Base-by-base conservation (phyloP, 2,329 filamentous ascomycete species). In the Cladosporium sp. region DNA sequence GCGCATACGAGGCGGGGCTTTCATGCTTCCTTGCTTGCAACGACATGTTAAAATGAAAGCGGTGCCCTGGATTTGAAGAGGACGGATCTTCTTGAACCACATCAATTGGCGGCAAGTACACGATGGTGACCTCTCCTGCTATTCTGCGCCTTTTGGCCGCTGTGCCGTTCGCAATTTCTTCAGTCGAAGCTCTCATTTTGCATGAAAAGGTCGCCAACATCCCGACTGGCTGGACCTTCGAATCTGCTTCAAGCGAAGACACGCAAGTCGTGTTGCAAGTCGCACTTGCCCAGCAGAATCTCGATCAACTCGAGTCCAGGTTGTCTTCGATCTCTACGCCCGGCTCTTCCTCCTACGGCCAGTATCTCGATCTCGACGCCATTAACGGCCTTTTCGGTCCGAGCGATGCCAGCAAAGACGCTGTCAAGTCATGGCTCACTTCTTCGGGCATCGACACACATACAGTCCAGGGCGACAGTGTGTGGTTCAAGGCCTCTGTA, bases 311-410 rank as follows among this genome's bases (percentile, higher is more conserved):
- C 55, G 83, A 88, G 67, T 77, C 83, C 65, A 78, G 74, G 6
- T 77, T 86, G 9, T 75, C 85, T 57, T 80, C 85, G 40, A 76
- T 88, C 28, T 86, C 86, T 0, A 83, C 82, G 0, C 86, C 86
- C 1, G 77, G 75, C 25, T 78, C 85, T 62, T 70, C 76, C 1
- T 75, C 73, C 19, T 89, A 89, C 67, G 85, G 86, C 35, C 74
- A 79, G 63, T 83, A 88, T 64, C 72, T 89, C 71, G 83, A 79
- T 58, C 79, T 80, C n/a, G 78, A 84, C 34, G 78, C 87, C 64
- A 70, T 88, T 35, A 79, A 79, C 28, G 72, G 75, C 0, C 75
- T 82, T 56, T 73, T 85, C 37, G 79, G 79, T 17, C 83, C 84
- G 0, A 71, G 75, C 3, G 67, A 73, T 0, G 74, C 78, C 20